Base-by-base conservation (phyloP, 495 filamentous ascomycete genomes). In the Neurospora tetraspora region DNA sequence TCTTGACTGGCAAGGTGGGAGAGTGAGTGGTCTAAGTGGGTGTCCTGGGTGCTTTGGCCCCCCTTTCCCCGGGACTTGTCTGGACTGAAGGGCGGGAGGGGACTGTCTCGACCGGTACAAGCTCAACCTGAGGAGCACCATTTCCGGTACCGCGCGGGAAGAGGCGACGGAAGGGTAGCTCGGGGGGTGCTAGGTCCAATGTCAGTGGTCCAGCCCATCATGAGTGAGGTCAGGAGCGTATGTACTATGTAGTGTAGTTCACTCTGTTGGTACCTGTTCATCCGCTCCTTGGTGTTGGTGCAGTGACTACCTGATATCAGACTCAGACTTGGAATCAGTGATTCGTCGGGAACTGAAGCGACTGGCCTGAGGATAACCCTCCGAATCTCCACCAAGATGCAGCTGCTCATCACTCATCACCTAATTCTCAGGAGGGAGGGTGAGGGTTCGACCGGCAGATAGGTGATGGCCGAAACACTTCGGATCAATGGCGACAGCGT, bases 121-220 rank as follows among this genome's bases (percentile, higher is more conserved):
- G 7, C 59, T 34, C 53, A 37, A 34, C 10, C 71, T 34, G 65
- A 36, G 70, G 34, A 27, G 31, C 70, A 53, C 39, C 27, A 70
- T 73, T 36, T 71, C 68, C 70, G 74, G 73, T 77, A 76, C 73
- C 75, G 76, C 68, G 68, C 76, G 77, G 77, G 76, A 77, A 77
- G 72, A 78, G 75, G 77, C 77, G 77, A 78, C 69, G 9, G 37
- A 36, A 69, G 23, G 53, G 38, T 40, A 40, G 45, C 68, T 75
- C 53, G 11, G 68, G 69, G 23, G 59, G 12, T n/a, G 70, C 14
- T 59, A 70, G 39, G 36, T 65, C 20, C 39, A 69, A 16, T 38
- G 68, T 68, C 40, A 72, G 53, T 34, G 14, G 53, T 61, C 27
- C 23, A 34, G 14, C 18, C 14, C 27, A 34, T 9, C 5, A 36